phyloP scores from a whole-genome alignment of 1,139 yeast species.

The Protomyces inouyei region DNA sequence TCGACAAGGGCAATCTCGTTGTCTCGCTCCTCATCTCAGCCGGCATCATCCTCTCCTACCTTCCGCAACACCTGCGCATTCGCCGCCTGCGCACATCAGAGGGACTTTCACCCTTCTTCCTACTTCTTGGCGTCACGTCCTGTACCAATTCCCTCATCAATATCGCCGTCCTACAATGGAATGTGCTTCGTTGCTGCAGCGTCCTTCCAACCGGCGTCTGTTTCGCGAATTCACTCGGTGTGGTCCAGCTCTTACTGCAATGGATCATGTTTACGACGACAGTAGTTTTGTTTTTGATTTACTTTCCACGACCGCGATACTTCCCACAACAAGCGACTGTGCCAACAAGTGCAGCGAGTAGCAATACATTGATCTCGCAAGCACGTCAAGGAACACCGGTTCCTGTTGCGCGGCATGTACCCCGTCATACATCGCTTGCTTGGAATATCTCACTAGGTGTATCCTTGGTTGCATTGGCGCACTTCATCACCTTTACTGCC shows the following conservation, averaged over 20 bases:
- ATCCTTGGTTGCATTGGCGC: slow-evolving; percentile 36
- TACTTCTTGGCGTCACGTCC: slow-evolving; percentile 68
- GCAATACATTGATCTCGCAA: not conserved
- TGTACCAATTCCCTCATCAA: slow-evolving; percentile 68
- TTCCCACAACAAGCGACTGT: slow-evolving; percentile 8
- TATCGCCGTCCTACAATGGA: slow-evolving; percentile 53
- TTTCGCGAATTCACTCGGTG: slow-evolving; percentile 61
- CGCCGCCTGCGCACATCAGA: slow-evolving; percentile 60
- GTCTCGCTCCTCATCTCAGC: slow-evolving; percentile 53
- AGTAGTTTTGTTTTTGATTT: slow-evolving; percentile 30
- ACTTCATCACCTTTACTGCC: slow-evolving; percentile 41
- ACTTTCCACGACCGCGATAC: slow-evolving; percentile 28
- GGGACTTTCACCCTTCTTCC: slow-evolving; percentile 70
- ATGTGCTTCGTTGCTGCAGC: slow-evolving; percentile 41
- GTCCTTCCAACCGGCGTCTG: slow-evolving; percentile 51
- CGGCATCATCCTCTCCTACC: slow-evolving; percentile 68
- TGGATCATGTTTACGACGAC: slow-evolving; percentile 61
- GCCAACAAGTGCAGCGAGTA: not conserved
- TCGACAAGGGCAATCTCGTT: slow-evolving; percentile 42
- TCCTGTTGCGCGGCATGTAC: slow-evolving; percentile 20
- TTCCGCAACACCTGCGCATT: slow-evolving; percentile 70
- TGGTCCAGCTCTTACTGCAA: slow-evolving; percentile 66
- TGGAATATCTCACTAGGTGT: slow-evolving; percentile 26
- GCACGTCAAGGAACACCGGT: not conserved
- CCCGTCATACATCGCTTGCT: slow-evolving; percentile 15